phyloP scores from a whole-genome alignment of 2,329 filamentous ascomycete genomes.

The Capronia americana region DNA sequence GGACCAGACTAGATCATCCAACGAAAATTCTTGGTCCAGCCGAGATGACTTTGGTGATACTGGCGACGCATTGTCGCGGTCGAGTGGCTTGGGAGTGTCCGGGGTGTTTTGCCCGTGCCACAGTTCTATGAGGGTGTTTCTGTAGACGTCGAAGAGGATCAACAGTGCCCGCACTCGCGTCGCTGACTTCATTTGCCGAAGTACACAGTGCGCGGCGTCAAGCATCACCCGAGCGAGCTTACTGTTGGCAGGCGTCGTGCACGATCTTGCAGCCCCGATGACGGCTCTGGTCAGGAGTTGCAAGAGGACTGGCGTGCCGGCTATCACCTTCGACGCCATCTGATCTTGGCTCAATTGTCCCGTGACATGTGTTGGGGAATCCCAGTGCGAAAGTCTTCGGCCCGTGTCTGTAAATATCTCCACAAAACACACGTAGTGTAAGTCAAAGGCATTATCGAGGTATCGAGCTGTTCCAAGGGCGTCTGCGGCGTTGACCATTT shows the following conservation, averaged over 20 bases:
- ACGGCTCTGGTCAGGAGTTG: constrained; percentile 10
- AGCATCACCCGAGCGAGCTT: constrained; percentile 7
- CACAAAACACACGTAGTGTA: constrained; percentile 8
- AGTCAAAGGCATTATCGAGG: constrained; percentile 8
- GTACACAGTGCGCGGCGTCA: constrained; percentile 2
- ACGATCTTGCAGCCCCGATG: constrained; percentile 8
- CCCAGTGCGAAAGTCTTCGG: background rate
- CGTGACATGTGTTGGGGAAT: background rate
- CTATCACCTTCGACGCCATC: background rate
- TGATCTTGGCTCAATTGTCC: constrained; percentile 1
- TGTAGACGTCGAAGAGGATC: constrained; percentile 10
- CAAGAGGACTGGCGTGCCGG: background rate
- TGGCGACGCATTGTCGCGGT: background rate
- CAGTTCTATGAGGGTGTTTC: constrained; percentile 5
- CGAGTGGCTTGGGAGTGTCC: background rate
- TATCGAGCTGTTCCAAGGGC: constrained; percentile 7
- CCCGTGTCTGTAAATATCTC: constrained; percentile 10
- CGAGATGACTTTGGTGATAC: background rate
- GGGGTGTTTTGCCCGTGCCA: background rate
- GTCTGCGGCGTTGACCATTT: constrained; percentile 11
- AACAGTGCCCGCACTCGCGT: background rate
- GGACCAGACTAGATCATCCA: constrained; percentile 1
- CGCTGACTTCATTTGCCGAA: background rate
- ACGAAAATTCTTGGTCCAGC: constrained; percentile 4
- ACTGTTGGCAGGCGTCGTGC: background rate